Base-by-base conservation (phyloP, 2,329 filamentous ascomycete species). In the Epichloe baconii region DNA sequence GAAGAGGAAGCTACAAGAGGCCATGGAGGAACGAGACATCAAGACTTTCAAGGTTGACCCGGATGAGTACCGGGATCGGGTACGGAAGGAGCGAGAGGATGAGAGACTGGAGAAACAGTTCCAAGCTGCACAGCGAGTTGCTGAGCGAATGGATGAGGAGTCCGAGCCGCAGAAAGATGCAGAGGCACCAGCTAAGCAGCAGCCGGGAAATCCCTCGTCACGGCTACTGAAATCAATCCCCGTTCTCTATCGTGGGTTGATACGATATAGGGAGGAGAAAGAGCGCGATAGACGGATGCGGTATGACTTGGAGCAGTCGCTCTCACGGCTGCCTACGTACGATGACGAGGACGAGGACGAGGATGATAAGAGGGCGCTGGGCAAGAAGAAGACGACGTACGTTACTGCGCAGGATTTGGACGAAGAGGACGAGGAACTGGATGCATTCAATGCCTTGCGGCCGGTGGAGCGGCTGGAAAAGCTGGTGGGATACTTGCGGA, bases 341-440 rank as follows among this genome's bases (percentile, higher is more conserved):
- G 83, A 88, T 54, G 72, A 76, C 1, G 80, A 85, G 0, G 78
- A 85, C 8, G 78, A 88, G 53, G 86, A 91, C 38, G 74, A 75
- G 17, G 85, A 93, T 35, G 85, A 94, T 59, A 80, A 75, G 58
- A 71, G 74, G 53, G 88, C 87, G 0, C 65, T 88, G 38, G 84
- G 83, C 0, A 80, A 76, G 53, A 72, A 77, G 36, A 63, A 66
- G 31, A 73, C 72, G 1, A 66, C 74, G 36, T 76, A 83, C 62
- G 77, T 78, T 3, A 66, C 82, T 1, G 82, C 83, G 2, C 80
- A 84, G 52, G 80, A 86, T 49, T 63, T 87, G 5, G 88, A 93
- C 43, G 84, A 87, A 53, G 85, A 89, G 58, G 88, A 96, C 59
- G 64, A 76, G 5, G 89, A 95, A 64, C 69, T 97, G 52, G 83